These are phyloP conservation scores for Diaporthe sp. DNA, from an alignment of 2,329 filamentous ascomycete species.

Conservation along the genomic window DNA sequence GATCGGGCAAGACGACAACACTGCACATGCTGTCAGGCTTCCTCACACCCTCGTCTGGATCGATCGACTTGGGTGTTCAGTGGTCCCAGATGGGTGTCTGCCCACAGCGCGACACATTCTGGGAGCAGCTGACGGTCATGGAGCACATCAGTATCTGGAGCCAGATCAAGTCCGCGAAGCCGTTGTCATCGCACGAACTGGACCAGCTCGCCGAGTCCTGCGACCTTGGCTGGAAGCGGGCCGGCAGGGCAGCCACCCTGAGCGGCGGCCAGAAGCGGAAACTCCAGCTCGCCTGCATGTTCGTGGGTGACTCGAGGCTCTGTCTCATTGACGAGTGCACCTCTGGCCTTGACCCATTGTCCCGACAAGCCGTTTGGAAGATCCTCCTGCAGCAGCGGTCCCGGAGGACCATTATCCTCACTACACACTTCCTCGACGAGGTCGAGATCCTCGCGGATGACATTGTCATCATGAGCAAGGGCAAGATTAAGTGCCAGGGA, in stretches of 20 bases:
- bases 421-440: not conserved
- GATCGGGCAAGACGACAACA: not conserved
- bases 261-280: slow-evolving; percentile 11
- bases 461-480: slow-evolving; percentile 4
- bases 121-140: not conserved
- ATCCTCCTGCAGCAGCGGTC: not conserved
- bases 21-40: slow-evolving; percentile 1
- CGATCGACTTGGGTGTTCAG: not conserved
- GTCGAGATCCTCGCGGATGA: not conserved
- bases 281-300: slow-evolving; percentile 11
- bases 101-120: slow-evolving; percentile 8
- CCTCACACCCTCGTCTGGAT: not conserved
- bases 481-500: not conserved
- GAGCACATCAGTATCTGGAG: slow-evolving; percentile 14
- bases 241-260: not conserved
- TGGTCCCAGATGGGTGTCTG: slow-evolving; percentile 12
- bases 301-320: not conserved
- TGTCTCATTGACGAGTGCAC: slow-evolving; percentile 13
- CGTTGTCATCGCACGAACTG: not conserved
- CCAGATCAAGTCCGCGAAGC: slow-evolving; percentile 5
- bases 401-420: not conserved
- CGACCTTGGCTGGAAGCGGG: not conserved
- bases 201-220: not conserved
- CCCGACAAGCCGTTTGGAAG: slow-evolving; percentile 7
- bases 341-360: not conserved